A percentile compares a stretch with the other conserved stretches of the same genome.
Conservation (phyloP, 768 basidiomycete genomes). For the Peribolospora kevripleyi region DNA sequence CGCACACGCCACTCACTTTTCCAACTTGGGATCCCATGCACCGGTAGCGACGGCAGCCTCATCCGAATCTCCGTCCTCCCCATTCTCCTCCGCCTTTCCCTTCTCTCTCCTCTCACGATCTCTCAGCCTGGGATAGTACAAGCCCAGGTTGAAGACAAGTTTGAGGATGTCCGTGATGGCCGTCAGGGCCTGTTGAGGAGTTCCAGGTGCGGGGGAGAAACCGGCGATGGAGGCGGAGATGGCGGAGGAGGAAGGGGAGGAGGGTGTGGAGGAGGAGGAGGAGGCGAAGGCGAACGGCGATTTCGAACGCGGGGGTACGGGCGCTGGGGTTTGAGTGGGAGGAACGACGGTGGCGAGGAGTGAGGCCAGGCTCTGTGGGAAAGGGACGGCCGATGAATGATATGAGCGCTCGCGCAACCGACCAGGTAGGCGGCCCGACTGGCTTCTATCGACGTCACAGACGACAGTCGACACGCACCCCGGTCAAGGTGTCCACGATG, state of each 20-base stretch:
- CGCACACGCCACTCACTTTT: no score
- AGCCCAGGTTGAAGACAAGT: constrained; percentile 13
- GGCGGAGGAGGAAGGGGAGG: background rate
- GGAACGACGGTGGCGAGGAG: no score
- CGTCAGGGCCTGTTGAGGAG: background rate
- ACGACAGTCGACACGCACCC: constrained; percentile 1
- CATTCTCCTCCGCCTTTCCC: no score
- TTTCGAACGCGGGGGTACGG: background rate
- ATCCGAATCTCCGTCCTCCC: no score
- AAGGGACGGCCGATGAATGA: no score
- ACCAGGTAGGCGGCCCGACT: no score
- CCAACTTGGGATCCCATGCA: no score
- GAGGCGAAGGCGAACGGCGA: constrained; percentile 3
- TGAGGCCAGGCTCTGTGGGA: no score
- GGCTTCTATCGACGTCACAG: no score
- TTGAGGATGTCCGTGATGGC: constrained; percentile 12
- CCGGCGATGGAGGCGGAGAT: constrained; percentile 1
- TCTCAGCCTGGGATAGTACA: constrained; percentile 8
- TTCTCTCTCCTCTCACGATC: no score
- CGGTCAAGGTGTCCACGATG: constrained; percentile 2
- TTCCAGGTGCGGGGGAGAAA: background rate
- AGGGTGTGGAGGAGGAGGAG: background rate
- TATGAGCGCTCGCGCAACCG: no score
- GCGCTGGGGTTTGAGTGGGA: background rate
- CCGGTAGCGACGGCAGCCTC: no score